Evolutionary conservation across 2,329 filamentous ascomycete species (phyloP).

Genomic region (Achaetomium macrosporum): DNA sequence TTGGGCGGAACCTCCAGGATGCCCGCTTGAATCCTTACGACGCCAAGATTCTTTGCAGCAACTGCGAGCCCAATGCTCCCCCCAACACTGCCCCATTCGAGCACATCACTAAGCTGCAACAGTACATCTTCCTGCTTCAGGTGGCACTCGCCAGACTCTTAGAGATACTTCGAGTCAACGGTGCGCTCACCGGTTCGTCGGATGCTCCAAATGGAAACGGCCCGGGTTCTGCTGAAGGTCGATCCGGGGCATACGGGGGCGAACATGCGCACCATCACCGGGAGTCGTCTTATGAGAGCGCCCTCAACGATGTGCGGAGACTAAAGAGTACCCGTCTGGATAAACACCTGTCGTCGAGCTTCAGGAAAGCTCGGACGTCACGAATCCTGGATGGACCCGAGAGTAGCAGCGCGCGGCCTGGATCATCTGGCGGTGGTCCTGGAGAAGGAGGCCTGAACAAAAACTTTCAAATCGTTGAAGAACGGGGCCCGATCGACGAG

Average conservation of each 20-base stretch:
- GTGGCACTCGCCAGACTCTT: conserved; percentile 87
- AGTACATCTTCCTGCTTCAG: conserved; percentile 88
- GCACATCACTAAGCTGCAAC: conserved; percentile 77
- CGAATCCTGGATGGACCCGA: conserved; percentile 87
- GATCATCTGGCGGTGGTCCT: conserved; percentile 62
- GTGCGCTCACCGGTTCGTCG: conserved; percentile 63
- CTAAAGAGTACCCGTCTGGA: conserved; percentile 90
- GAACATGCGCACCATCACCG: conserved; percentile 58
- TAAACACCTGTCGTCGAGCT: conserved; percentile 87
- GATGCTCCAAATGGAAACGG: conserved; percentile 65
- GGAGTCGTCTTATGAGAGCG: conserved; percentile 85
- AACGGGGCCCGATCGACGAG: conserved; percentile 63
- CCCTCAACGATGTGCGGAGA: conserved; percentile 88
- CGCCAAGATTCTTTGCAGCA: conserved; percentile 63
- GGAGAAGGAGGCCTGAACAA: conserved; percentile 49
- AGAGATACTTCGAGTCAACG: conserved; percentile 77
- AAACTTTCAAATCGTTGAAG: conserved; percentile 71
- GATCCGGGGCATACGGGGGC: conserved; percentile 65
- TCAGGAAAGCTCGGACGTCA: conserved; percentile 83
- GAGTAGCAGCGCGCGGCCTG: conserved; percentile 60
- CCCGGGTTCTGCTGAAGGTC: conserved; percentile 60
- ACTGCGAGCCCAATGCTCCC: conserved; percentile 54
- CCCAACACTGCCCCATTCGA: conserved; percentile 55
- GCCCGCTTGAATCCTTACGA: conserved; percentile 65
- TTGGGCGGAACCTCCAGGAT: conserved; percentile 62